Evolutionary conservation across 2,329 filamentous ascomycete genomes (phyloP).

Genomic region (Capronia epimyces): DNA sequence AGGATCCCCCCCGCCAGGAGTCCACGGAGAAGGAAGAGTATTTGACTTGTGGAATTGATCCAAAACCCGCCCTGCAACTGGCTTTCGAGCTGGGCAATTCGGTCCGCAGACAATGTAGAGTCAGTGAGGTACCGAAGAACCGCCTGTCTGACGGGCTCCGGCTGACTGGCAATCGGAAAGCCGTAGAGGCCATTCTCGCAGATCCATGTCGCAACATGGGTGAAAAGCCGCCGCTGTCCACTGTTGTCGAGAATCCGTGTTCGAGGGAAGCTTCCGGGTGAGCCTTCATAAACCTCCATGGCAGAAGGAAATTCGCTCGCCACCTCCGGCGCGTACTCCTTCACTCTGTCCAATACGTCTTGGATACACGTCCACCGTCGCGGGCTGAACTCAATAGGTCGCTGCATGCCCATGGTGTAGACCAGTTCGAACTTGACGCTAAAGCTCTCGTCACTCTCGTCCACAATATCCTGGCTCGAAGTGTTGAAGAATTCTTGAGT

Average conservation of each 20-base stretch:
- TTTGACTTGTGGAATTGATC: conserved; percentile 37
- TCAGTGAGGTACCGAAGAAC: conserved; percentile 46
- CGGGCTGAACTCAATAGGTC: conserved; percentile 48
- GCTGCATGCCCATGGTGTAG: conserved; percentile 56
- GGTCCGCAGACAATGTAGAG: conserved; percentile 27
- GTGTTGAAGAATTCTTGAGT: conserved; percentile 45
- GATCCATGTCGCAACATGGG: conserved; percentile 34
- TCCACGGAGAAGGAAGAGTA: conserved; percentile 37
- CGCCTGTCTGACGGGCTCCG: conserved; percentile 30
- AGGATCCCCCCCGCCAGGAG: conserved; percentile 54
- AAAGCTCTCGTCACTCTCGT: conserved; percentile 62
- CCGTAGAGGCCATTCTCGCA: conserved; percentile 43
- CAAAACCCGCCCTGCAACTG: conserved; percentile 12
- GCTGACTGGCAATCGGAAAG: conserved; percentile 42
- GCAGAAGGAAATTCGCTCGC: conserved; percentile 27
- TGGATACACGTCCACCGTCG: conserved; percentile 55
- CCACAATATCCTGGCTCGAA: conserved; percentile 52
- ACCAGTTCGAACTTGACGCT: conserved; percentile 57
- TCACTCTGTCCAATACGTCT: conserved; percentile 35
- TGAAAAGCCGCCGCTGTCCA: conserved; percentile 25
- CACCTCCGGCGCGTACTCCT: background rate
- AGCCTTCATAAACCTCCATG: too few relatives aligned
- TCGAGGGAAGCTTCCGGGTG: too few relatives aligned
- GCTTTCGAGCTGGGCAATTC: conserved; percentile 37
- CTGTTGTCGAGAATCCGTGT: too few relatives aligned